Evolutionary conservation across 2,329 filamentous ascomycete species (phyloP).

Genomic region (Aspergillus cejpii): DNA sequence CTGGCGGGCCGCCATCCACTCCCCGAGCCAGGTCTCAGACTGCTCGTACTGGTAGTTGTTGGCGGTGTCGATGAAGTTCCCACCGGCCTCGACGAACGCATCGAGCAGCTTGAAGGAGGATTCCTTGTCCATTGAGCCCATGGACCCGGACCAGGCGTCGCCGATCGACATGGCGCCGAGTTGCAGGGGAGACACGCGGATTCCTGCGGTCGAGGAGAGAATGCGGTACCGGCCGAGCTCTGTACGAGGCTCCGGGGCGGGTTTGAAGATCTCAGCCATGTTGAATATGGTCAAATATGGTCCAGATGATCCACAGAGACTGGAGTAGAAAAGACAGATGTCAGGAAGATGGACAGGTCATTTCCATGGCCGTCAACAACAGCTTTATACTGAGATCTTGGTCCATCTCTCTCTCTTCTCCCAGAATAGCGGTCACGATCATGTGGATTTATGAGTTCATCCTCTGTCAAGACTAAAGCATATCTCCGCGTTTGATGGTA

Average conservation of each 20-base stretch:
- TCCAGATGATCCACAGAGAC: no score
- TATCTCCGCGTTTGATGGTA: not conserved
- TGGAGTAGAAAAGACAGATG: no score
- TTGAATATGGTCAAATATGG: conserved; percentile 4
- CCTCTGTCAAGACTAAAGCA: not conserved
- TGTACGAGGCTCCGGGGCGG: conserved; percentile 50
- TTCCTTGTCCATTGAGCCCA: conserved; percentile 61
- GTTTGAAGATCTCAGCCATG: conserved; percentile 28
- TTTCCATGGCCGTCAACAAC: no score
- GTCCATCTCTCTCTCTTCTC: not conserved
- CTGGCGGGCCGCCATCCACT: conserved; percentile 61
- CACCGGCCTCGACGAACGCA: conserved; percentile 57
- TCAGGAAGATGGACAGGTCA: no score
- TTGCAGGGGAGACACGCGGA: conserved; percentile 60
- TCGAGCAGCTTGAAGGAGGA: conserved; percentile 59
- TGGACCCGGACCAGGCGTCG: conserved; percentile 41
- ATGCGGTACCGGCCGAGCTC: conserved; percentile 59
- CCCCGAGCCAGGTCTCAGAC: conserved; percentile 60
- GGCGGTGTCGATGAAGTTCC: conserved; percentile 68
- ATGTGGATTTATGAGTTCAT: conserved; percentile 1
- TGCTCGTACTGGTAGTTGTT: conserved; percentile 63
- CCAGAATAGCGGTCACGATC: no score
- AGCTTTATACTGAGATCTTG: no score
- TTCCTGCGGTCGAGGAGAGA: conserved; percentile 57
- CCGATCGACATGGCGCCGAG: conserved; percentile 38